phyloP scores from a whole-genome alignment of 1,284 basidiomycete genomes.

The Boletellus deceptivus region DNA sequence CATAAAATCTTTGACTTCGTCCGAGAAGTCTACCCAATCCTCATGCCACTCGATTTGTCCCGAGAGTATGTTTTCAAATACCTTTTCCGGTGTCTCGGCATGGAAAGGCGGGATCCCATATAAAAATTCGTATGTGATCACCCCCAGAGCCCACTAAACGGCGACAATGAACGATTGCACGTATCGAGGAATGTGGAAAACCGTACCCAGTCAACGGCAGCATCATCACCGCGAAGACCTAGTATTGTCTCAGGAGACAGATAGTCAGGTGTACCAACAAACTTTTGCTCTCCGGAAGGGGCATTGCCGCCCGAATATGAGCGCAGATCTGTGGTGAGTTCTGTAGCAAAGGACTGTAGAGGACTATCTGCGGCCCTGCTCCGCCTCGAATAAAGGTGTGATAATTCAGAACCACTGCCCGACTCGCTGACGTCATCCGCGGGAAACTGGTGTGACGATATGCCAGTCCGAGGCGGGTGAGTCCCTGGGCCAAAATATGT shows the following conservation, averaged over 20 bases:
- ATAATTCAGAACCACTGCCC: slow-evolving; percentile 77
- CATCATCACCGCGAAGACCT: slow-evolving; percentile 94
- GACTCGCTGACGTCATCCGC: slow-evolving; percentile 83
- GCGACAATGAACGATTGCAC: slow-evolving; percentile 17
- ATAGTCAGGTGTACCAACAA: slow-evolving; percentile 97
- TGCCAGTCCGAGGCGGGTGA: slow-evolving; percentile 54
- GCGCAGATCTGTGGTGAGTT: slow-evolving; percentile 78
- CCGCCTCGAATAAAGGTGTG: slow-evolving; percentile 57
- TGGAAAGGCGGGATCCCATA: slow-evolving; percentile 98
- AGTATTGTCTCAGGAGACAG: slow-evolving; percentile 95
- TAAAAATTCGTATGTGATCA: slow-evolving; percentile 97
- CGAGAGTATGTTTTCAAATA: slow-evolving; percentile 99
- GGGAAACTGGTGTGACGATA: slow-evolving; percentile 62
- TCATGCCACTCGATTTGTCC: slow-evolving; percentile 95
- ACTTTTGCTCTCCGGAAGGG: slow-evolving; percentile 83
- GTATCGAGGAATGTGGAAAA: slow-evolving; percentile 11
- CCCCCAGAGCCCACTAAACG: slow-evolving; percentile 90
- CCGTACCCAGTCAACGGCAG: slow-evolving; percentile 92
- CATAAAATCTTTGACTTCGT: slow-evolving; percentile 91
- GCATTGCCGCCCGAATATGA: slow-evolving; percentile 60
- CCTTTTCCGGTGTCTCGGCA: slow-evolving; percentile 93
- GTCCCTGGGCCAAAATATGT: slow-evolving; percentile 81
- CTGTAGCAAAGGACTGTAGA: slow-evolving; percentile 76
- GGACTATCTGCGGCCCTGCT: slow-evolving; percentile 67
- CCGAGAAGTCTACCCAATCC: slow-evolving; percentile 85